Conservation (phyloP, 208 protist genomes). For the Porcisia hertigi region DNA sequence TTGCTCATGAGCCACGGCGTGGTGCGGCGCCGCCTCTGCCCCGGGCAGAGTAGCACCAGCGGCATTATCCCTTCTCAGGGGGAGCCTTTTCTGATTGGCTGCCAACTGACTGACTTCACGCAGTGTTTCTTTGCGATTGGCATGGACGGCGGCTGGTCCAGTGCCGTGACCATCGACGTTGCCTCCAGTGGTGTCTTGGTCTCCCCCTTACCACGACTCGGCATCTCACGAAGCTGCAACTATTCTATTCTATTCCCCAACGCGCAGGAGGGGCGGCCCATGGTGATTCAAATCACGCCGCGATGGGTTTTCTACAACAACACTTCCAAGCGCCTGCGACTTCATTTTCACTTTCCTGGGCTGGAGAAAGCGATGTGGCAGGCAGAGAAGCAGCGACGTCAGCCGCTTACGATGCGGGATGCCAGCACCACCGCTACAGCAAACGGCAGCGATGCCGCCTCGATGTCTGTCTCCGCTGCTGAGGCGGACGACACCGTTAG, state of each 20-base stretch:
- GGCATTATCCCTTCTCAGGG: constrained; percentile 82
- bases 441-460: background rate
- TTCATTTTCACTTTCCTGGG: constrained; percentile 57
- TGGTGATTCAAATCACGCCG: constrained; percentile 69
- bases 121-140: constrained; percentile 63
- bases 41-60: constrained; percentile 56
- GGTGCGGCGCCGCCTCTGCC: constrained; percentile 46
- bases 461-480: background rate
- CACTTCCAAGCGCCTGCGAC: constrained; percentile 57
- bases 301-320: constrained; percentile 82
- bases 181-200: constrained; percentile 68
- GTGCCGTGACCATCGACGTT: constrained; percentile 52
- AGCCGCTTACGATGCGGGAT: constrained; percentile 13
- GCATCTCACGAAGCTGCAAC: constrained; percentile 75
- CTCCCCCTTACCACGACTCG: constrained; percentile 35
- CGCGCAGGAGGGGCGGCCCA: constrained; percentile 61
- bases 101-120: constrained; percentile 51
- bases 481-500: constrained; percentile 31
- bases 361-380: constrained; percentile 28
- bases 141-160: constrained; percentile 73
- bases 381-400: constrained; percentile 27
- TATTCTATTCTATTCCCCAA: constrained; percentile 77
- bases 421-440: background rate
- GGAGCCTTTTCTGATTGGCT: constrained; percentile 72
- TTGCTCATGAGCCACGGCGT: constrained; percentile 62